Evolutionary conservation across 202 grass and related monocot species (phyloP), one percentile per base, ranked within the genome.

Genomic region (Cymbopogon flexuosus): DNA sequence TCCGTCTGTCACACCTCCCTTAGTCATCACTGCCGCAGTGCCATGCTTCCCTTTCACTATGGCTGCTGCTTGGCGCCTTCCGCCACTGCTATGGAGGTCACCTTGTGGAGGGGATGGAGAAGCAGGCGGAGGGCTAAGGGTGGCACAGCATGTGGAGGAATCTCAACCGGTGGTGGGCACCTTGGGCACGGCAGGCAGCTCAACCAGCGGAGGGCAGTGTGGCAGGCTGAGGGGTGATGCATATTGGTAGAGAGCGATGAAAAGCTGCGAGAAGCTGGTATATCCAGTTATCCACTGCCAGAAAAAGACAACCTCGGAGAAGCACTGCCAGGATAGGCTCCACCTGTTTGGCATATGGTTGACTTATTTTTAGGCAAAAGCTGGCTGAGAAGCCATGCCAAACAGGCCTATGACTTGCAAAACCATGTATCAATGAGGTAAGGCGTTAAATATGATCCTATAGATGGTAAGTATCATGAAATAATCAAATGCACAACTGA

Each of bases 401-500:
- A 56, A 56, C 18, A 56, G 49, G 49, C 4, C 47, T 51, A 46
- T 47, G 13, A 47, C 42, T 31, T 49, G 42, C 24, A 31, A 31
- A 69, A 31, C 6, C 13, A 71, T 42, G 41, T 70, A 16, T 70
- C 40, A 46, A 22, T 49, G 43, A 31, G 42, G 8, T 31, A 72
- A 14, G 68, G 43, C 49, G 14, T 71, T 49, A 31, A 49, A 49
- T 29, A 71, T 72, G 41, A 76, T 76, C 13, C 40, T 70, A 9
- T n/a, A 61, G 10, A 61, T 61, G 23, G 19, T 43, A 70, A 46
- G 22, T 63, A 35, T 35, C 37, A 63, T 62, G 8, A 31, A 36
- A 34, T 37, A 72, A 81, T 62, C 57, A 81, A 62, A 81, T 23
- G 12, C 13, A 73, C 68, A 82, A 64, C 3, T 35, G 24, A 71